These are phyloP conservation scores for Passiflora organensis DNA, from an alignment of 345 rosid genomes.

Conservation along the genomic window DNA sequence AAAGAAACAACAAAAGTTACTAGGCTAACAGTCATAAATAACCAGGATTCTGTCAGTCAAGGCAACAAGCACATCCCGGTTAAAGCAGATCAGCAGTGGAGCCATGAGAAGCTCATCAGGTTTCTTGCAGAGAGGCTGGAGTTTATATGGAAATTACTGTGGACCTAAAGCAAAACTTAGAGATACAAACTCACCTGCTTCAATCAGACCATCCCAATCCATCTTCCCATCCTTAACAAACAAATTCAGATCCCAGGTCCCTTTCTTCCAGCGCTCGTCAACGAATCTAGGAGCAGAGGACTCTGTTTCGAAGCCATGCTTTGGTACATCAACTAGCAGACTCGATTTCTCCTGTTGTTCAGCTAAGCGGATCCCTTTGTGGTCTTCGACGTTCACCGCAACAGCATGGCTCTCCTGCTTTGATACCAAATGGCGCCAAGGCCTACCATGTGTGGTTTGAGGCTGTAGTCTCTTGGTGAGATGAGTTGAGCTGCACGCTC, in stretches of 20 bases:
- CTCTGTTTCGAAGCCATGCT: constrained; percentile 13
- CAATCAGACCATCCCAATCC: constrained; percentile 46
- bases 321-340: constrained; percentile 5
- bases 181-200: constrained; percentile 28
- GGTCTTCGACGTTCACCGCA: constrained; percentile 24
- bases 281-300: constrained; percentile 25
- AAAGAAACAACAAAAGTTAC: too few relatives aligned
- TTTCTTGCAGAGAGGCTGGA: background rate
- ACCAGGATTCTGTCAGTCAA: too few relatives aligned
- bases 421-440: constrained; percentile 22
- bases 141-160: too few relatives aligned
- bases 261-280: constrained; percentile 45
- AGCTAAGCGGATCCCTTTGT: constrained; percentile 9
- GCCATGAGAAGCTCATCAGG: too few relatives aligned
- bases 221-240: constrained; percentile 45
- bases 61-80: too few relatives aligned
- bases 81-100: too few relatives aligned
- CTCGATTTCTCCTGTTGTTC: constrained; percentile 15
- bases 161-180: background rate
- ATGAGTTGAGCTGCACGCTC: constrained; percentile 22
- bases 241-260: constrained; percentile 52
- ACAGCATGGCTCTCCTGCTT: constrained; percentile 35
- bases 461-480: constrained; percentile 20
- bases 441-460: constrained; percentile 22
- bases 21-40: too few relatives aligned